phyloP scores from a whole-genome alignment of 768 basidiomycete genomes.

The Serpula lacrymans region DNA sequence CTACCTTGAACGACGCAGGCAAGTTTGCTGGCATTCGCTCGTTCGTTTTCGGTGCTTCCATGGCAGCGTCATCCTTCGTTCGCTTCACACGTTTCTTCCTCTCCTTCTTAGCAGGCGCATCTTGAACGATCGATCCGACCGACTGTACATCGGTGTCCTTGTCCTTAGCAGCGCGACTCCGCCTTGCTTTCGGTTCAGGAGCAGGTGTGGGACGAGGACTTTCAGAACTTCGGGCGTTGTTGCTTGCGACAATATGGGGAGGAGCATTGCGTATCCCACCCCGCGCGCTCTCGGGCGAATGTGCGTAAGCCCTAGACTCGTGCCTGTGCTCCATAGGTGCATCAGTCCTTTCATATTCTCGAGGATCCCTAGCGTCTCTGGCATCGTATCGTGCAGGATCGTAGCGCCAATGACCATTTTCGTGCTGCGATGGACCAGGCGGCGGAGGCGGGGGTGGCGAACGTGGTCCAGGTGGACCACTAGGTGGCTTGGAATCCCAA shows the following conservation, averaged over 20 bases:
- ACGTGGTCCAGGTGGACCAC: conserved; percentile 24
- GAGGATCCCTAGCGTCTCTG: conserved; percentile 43
- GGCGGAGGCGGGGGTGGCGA: conserved; percentile 32
- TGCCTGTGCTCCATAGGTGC: conserved; percentile 33
- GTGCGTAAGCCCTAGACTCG: conserved; percentile 37
- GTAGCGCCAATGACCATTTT: conserved; percentile 51
- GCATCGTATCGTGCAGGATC: conserved; percentile 58
- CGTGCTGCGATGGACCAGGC: conserved; percentile 36
- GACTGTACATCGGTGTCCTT: conserved; percentile 41
- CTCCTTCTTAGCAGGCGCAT: conserved; percentile 56
- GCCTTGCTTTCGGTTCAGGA: conserved; percentile 45
- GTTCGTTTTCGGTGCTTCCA: conserved; percentile 41
- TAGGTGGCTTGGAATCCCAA: conserved; percentile 60
- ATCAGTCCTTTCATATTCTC: conserved; percentile 35
- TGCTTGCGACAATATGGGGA: conserved; percentile 25
- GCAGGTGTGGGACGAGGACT: conserved; percentile 48
- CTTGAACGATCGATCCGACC: conserved; percentile 27
- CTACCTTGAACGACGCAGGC: conserved; percentile 30
- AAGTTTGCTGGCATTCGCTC: conserved; percentile 30
- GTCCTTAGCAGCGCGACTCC: conserved; percentile 45
- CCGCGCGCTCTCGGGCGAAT: conserved; percentile 45
- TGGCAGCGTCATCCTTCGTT: conserved; percentile 44
- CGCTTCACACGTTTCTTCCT: conserved; percentile 46
- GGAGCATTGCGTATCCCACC: conserved; percentile 14
- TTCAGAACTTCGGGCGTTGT: conserved; percentile 50